Conservation (phyloP, 345 rosid species). For the Crucihimalaya himalaica region DNA sequence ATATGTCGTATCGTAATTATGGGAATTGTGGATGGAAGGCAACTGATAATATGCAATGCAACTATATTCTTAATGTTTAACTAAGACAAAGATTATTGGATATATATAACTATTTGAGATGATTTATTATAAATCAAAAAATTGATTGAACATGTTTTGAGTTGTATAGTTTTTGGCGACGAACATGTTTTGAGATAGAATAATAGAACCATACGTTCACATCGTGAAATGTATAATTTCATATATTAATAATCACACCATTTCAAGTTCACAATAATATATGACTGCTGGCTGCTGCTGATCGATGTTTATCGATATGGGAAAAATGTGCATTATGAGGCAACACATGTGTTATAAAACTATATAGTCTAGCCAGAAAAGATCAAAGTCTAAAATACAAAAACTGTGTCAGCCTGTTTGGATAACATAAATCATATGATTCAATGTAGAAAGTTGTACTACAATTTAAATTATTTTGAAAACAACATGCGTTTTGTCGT, state of each 20-base stretch:
- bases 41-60: background rate
- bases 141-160: background rate
- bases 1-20: background rate
- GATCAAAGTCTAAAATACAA: background rate
- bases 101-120: background rate
- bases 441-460: slow-evolving; percentile 11
- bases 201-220: background rate
- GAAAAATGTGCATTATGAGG: background rate
- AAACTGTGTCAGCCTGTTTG: slow-evolving; percentile 6
- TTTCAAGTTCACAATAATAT: background rate
- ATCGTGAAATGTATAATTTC: background rate
- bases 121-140: background rate
- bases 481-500: slow-evolving; percentile 27
- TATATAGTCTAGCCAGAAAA: slow-evolving; percentile 3
- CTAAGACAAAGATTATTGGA: background rate
- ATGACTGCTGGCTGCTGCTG: background rate
- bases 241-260: background rate
- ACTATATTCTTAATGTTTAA: background rate
- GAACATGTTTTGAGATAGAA: background rate
- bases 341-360: background rate
- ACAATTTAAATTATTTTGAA: slow-evolving; percentile 13
- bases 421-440: slow-evolving; percentile 25
- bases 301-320: background rate
- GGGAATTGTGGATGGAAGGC: background rate
- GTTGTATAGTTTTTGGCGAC: background rate